Percentiles rank a stretch among this genome's conserved stretches.
Evolutionary conservation across 306 rosid species (phyloP).

Genomic region (Prunus mume): DNA sequence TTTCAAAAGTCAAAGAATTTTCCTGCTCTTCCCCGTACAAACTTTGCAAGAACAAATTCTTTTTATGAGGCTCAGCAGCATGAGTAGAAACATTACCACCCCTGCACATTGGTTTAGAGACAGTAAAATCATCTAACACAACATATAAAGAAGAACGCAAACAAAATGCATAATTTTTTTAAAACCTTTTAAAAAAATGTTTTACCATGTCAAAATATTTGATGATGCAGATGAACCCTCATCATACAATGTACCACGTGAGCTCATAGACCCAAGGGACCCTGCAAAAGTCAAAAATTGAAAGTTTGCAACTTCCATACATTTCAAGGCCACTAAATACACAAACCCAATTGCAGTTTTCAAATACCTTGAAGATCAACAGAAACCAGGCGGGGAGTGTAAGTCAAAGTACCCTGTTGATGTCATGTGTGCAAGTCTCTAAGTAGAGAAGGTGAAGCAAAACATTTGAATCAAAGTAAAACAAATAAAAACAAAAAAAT

Average conservation of each 20-base stretch:
- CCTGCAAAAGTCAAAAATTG: conserved; percentile 44
- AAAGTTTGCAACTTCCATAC: background rate
- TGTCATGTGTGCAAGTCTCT: conserved; percentile 2
- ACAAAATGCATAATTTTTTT: background rate
- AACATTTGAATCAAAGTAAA: background rate
- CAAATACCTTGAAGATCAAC: conserved; percentile 71
- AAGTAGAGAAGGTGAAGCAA: background rate
- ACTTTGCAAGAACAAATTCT: conserved; percentile 73
- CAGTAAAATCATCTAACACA: conserved; percentile 21
- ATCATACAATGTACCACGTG: conserved; percentile 63
- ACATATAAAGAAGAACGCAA: background rate
- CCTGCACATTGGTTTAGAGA: conserved; percentile 52
- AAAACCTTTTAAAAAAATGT: conserved; percentile 5
- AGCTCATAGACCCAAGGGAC: conserved; percentile 84
- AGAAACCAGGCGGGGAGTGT: conserved; percentile 85
- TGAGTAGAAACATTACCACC: conserved; percentile 66
- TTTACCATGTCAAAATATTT: conserved; percentile 71
- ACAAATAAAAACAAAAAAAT: background rate
- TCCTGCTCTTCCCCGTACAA: conserved; percentile 59
- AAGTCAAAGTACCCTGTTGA: conserved; percentile 67
- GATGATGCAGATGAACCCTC: conserved; percentile 44
- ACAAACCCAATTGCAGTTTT: conserved; percentile 1
- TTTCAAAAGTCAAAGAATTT: conserved; percentile 22
- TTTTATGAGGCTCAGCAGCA: conserved; percentile 49
- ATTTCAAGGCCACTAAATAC: background rate